These are phyloP conservation scores for Kluyveromyces sp. DNA, from an alignment of 1,139 yeast genomes.

Conservation along the genomic window DNA sequence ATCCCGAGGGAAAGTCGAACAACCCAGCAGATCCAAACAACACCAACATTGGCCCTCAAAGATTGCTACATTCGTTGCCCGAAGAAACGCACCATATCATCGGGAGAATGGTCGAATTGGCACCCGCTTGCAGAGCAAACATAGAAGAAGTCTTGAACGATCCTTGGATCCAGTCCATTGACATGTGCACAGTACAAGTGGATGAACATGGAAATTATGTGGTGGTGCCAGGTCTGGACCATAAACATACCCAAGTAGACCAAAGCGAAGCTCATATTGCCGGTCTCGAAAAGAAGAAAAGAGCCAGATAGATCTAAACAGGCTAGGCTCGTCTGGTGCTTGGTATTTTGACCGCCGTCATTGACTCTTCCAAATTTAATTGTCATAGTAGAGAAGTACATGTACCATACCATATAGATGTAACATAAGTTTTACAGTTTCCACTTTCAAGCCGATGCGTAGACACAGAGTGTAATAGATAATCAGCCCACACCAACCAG, in stretches of 20 bases:
- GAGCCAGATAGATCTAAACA: conserved; percentile 32
- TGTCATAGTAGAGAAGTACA: neutral
- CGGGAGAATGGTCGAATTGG: conserved; percentile 69
- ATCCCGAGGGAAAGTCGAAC: conserved; percentile 14
- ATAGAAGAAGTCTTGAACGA: conserved; percentile 80
- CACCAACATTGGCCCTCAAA: conserved; percentile 59
- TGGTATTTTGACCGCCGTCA: neutral
- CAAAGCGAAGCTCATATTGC: conserved; percentile 95
- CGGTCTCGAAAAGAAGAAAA: conserved; percentile 73
- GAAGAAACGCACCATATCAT: conserved; percentile 59
- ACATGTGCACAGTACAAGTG: conserved; percentile 53
- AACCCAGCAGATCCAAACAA: conserved; percentile 36
- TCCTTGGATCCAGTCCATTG: conserved; percentile 60
- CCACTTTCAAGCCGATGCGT: too few relatives aligned
- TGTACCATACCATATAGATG: neutral
- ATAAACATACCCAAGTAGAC: conserved; percentile 81
- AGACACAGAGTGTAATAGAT: too few relatives aligned
- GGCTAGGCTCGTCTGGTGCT: conserved; percentile 6
- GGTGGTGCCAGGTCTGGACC: conserved; percentile 44
- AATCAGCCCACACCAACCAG: too few relatives aligned
- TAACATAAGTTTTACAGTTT: too few relatives aligned
- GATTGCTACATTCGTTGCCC: conserved; percentile 63
- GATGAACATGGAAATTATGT: conserved; percentile 37
- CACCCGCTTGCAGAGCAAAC: conserved; percentile 80
- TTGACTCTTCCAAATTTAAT: neutral